A percentile compares a stretch with the other conserved stretches of the same genome.
Conservation (phyloP, 2,329 filamentous ascomycete species). For the Blumeriella jaapii region DNA sequence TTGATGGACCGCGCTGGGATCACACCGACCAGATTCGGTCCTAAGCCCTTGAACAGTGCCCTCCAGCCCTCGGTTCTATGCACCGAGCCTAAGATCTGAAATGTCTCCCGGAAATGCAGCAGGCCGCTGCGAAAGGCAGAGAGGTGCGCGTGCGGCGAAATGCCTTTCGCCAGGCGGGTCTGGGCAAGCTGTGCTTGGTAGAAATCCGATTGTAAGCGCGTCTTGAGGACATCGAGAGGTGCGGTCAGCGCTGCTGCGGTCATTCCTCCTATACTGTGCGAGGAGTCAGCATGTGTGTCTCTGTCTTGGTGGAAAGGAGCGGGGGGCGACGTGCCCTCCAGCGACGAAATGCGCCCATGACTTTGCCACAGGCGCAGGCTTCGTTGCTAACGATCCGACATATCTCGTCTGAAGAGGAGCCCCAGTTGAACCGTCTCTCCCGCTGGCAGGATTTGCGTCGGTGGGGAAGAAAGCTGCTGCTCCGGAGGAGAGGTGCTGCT, state of each 20-base stretch:
- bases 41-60: constrained; percentile 85
- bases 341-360: constrained; percentile 90
- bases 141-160: constrained; percentile 42
- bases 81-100: constrained; percentile 74
- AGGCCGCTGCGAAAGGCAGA: constrained; percentile 53
- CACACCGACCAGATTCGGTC: constrained; percentile 80
- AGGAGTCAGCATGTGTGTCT: constrained; percentile 6
- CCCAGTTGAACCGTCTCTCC: constrained; percentile 48
- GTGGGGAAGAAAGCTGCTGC: constrained; percentile 11
- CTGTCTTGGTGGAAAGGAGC: neutral
- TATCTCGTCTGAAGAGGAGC: constrained; percentile 32
- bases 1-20: constrained; percentile 86
- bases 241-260: constrained; percentile 86
- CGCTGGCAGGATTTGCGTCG: constrained; percentile 40
- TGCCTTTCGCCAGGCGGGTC: constrained; percentile 43
- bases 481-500: constrained; percentile 13
- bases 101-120: constrained; percentile 73
- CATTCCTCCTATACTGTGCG: constrained; percentile 69
- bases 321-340: constrained; percentile 55
- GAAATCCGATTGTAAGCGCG: constrained; percentile 84
- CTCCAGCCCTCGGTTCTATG: constrained; percentile 72
- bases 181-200: constrained; percentile 75
- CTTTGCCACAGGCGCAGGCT: constrained; percentile 45
- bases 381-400: constrained; percentile 29
- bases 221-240: constrained; percentile 88